phyloP scores from a whole-genome alignment of 805 yeast genomes.

The Nakazawaea holstii region DNA sequence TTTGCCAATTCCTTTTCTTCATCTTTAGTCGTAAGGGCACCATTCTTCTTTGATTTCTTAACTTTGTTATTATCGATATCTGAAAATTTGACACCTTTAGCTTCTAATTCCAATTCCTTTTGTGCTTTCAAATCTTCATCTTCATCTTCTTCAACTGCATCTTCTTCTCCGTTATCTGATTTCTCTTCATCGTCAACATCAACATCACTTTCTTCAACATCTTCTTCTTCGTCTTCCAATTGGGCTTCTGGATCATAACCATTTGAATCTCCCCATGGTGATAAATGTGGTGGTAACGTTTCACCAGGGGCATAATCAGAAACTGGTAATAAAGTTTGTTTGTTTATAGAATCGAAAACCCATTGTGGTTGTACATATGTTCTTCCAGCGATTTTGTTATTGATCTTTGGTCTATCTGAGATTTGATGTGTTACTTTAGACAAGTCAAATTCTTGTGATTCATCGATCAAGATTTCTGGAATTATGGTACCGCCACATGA shows the following conservation, averaged over 20 bases:
- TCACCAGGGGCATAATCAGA: slow-evolving; percentile 91
- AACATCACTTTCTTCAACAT: slow-evolving; percentile 38
- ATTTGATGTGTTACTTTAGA: slow-evolving; percentile 85
- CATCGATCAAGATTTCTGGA: slow-evolving; percentile 85
- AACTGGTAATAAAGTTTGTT: slow-evolving; percentile 67
- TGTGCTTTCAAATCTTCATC: slow-evolving; percentile 49
- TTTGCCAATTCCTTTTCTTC: slow-evolving; percentile 89
- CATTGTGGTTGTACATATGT: slow-evolving; percentile 97
- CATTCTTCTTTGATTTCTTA: slow-evolving; percentile 29
- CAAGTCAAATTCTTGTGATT: slow-evolving; percentile 52
- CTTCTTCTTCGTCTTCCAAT: slow-evolving; percentile 33
- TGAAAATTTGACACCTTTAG: slow-evolving; percentile 76
- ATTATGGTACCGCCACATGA: slow-evolving; percentile 83
- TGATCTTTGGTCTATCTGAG: slow-evolving; percentile 83
- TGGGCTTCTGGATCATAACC: slow-evolving; percentile 78
- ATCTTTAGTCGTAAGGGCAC: slow-evolving; percentile 46
- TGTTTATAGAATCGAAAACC: slow-evolving; percentile 89
- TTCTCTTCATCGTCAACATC: slow-evolving; percentile 46
- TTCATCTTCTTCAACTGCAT: slow-evolving; percentile 44
- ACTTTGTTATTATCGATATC: slow-evolving; percentile 37
- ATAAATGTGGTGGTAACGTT: slow-evolving; percentile 89
- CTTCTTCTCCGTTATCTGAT: slow-evolving; percentile 50
- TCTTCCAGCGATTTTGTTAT: slow-evolving; percentile 79
- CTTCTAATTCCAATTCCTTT: slow-evolving; percentile 82
- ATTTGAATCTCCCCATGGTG: slow-evolving; percentile 98